Evolutionary conservation across 1,139 yeast genomes (phyloP).

Genomic region (Meyerozyma elateridarum): DNA sequence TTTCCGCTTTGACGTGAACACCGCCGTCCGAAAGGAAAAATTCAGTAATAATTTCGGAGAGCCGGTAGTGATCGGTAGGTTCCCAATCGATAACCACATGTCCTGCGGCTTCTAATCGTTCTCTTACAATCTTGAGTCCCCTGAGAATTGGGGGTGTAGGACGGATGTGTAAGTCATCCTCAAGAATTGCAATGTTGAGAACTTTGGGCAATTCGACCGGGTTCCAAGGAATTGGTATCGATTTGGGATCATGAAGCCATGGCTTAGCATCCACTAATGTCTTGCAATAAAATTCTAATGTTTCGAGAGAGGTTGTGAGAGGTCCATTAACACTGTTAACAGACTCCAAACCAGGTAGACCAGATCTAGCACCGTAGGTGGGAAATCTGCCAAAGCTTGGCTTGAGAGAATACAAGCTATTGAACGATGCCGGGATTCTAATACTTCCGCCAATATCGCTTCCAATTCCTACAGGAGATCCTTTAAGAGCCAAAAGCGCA

Average conservation of each 20-base stretch:
- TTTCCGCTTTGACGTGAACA: constrained; percentile 24
- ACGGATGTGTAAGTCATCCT: constrained; percentile 28
- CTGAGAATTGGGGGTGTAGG: constrained; percentile 37
- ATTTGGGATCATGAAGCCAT: constrained; percentile 28
- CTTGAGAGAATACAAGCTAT: constrained; percentile 43
- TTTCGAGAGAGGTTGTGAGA: constrained; percentile 21
- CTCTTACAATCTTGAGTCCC: constrained; percentile 20
- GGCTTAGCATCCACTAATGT: constrained; percentile 25
- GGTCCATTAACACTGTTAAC: constrained; percentile 36
- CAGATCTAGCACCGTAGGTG: constrained; percentile 45
- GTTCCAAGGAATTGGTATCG: constrained; percentile 30
- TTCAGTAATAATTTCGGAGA: constrained; percentile 31
- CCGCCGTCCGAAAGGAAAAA: constrained; percentile 48
- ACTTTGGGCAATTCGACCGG: constrained; percentile 18
- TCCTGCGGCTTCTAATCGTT: constrained; percentile 39
- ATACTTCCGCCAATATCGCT: constrained; percentile 59
- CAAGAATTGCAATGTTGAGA: constrained; percentile 28
- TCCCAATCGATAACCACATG: constrained; percentile 59
- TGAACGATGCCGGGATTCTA: constrained; percentile 43
- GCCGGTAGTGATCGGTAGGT: constrained; percentile 33
- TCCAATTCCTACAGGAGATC: constrained; percentile 50
- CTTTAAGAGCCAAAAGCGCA: constrained; percentile 29
- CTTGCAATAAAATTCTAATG: constrained; percentile 26
- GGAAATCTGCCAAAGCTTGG: constrained; percentile 51
- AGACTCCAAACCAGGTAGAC: constrained; percentile 50